These are phyloP conservation scores for Candida freyschussii DNA, from an alignment of 1,139 yeast species.

Conservation along the genomic window DNA sequence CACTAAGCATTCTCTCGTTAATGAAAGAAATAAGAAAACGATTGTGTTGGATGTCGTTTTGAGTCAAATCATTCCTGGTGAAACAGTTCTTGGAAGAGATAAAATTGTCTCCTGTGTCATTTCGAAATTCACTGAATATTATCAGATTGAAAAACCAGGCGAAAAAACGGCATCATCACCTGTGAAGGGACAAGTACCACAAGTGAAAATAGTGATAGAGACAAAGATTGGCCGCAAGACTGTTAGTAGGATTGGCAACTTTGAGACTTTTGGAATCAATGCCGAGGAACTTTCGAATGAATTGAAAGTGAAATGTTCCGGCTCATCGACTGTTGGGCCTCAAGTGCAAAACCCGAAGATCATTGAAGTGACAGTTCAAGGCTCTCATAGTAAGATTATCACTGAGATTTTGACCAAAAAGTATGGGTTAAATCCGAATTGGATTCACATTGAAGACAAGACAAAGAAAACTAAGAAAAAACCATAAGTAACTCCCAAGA, in stretches of 20 bases:
- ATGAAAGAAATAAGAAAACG: conserved; percentile 41
- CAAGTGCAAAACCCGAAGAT: conserved; percentile 50
- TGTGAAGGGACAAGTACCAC: conserved; percentile 64
- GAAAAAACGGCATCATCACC: conserved; percentile 33
- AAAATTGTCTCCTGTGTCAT: conserved; percentile 46
- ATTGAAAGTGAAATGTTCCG: conserved; percentile 77
- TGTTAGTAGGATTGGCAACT: conserved; percentile 65
- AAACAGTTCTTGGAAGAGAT: conserved; percentile 42
- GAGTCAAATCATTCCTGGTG: conserved; percentile 27
- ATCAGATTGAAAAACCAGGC: conserved; percentile 48
- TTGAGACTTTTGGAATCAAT: conserved; percentile 65
- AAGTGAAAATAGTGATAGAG: conserved; percentile 63
- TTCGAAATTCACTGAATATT: conserved; percentile 51
- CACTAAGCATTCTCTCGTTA: conserved; percentile 44
- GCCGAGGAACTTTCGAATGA: conserved; percentile 64
- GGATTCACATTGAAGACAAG: conserved; percentile 65
- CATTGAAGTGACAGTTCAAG: conserved; percentile 79
- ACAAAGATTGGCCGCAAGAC: conserved; percentile 78
- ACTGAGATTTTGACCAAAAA: conserved; percentile 52
- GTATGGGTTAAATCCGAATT: conserved; percentile 61
- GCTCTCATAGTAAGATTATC: conserved; percentile 71
- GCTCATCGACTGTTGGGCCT: conserved; percentile 71
- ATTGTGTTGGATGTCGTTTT: conserved; percentile 51
- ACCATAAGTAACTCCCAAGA: conserved; percentile 5
- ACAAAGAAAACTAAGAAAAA: conserved; percentile 51